phyloP scores from a whole-genome alignment of 2,329 filamentous ascomycete genomes.

The Colletotrichum sp. region DNA sequence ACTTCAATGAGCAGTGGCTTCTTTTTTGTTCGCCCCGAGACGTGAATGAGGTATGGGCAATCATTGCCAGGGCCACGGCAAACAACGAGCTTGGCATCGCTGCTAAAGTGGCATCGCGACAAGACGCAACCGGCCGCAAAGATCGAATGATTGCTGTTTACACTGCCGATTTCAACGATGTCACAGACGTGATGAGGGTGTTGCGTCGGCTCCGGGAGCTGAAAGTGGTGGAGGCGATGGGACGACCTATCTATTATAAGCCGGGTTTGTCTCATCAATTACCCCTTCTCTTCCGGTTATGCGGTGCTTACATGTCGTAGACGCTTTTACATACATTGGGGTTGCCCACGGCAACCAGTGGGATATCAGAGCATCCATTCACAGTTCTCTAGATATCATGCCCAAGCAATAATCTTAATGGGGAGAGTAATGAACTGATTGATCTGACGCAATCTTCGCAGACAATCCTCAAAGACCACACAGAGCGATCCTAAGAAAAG shows the following conservation, averaged over 20 bases:
- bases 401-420: background rate
- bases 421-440: background rate
- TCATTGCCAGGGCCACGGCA: constrained; percentile 70
- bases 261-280: constrained; percentile 49
- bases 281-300: constrained; percentile 23
- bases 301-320: constrained; percentile 43
- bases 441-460: background rate
- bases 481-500: background rate
- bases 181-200: constrained; percentile 71
- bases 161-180: constrained; percentile 75
- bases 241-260: constrained; percentile 77
- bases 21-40: constrained; percentile 62
- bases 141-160: constrained; percentile 77
- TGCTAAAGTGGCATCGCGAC: constrained; percentile 73
- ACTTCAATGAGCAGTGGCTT: constrained; percentile 66
- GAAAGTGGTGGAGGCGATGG: constrained; percentile 56
- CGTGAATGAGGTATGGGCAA: constrained; percentile 69
- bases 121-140: constrained; percentile 44
- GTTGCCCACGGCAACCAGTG: constrained; percentile 66
- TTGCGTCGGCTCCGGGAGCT: constrained; percentile 66
- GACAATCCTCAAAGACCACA: background rate
- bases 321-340: constrained; percentile 72
- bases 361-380: constrained; percentile 64
- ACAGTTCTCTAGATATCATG: constrained; percentile 51
- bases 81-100: constrained; percentile 72